phyloP scores from a whole-genome alignment of 495 filamentous ascomycete species.

The Lasiosphaeriaceae sp. region DNA sequence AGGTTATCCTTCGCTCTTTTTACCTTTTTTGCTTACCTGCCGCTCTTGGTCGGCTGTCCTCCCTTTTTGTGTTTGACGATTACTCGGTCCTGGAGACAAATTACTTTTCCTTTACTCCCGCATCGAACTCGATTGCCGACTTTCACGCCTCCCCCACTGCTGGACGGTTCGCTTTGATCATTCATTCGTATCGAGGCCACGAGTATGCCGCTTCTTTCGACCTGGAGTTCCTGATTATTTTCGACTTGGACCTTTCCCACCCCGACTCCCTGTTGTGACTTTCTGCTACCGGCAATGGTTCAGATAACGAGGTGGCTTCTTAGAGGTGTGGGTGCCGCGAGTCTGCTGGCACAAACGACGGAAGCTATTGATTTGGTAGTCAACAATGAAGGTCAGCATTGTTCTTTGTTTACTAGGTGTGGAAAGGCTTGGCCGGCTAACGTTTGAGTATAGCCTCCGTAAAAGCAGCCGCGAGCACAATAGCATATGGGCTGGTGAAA shows the following conservation, averaged over 20 bases:
- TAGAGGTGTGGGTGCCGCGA: conserved; percentile 8
- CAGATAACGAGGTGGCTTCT: conserved; percentile 25
- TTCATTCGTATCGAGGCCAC: neutral
- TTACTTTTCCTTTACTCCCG: neutral
- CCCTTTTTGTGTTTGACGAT: conserved; percentile 9
- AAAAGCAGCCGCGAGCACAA: conserved; percentile 40
- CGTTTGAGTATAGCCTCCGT: conserved; percentile 30
- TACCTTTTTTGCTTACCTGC: neutral
- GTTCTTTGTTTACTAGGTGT: neutral
- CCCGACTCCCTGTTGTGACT: neutral
- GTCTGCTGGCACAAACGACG: conserved; percentile 20
- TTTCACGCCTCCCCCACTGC: neutral
- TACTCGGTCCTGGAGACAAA: neutral
- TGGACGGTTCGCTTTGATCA: neutral
- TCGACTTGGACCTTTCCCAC: neutral
- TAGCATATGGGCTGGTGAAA: conserved; percentile 43
- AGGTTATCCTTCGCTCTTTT: neutral
- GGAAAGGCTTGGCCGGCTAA: conserved; percentile 3
- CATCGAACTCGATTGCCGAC: neutral
- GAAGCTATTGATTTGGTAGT: conserved; percentile 26
- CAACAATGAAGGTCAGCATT: conserved; percentile 22
- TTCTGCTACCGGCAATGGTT: neutral
- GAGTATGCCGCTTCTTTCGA: neutral
- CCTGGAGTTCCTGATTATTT: neutral
- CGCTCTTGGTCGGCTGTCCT: neutral